Evolutionary conservation across 2,329 filamentous ascomycete genomes (phyloP), one percentile per base, ranked within the genome.

Genomic region (Monosporascus ibericus): DNA sequence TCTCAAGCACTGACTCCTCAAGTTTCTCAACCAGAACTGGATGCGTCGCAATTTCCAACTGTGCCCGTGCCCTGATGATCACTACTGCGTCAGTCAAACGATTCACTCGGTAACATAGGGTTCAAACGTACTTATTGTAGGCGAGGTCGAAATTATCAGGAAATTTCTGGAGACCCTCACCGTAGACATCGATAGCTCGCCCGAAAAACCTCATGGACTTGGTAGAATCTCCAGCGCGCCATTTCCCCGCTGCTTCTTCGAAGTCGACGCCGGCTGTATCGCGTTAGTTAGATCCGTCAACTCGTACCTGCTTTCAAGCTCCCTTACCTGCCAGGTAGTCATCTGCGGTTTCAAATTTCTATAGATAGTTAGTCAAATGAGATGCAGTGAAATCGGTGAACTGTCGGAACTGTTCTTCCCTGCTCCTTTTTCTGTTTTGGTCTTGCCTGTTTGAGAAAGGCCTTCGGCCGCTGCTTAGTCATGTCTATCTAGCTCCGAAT

Each of bases 191-290:
- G 49, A 88, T 78, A 14, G 87, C 86, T 55, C 84, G 75, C 57
- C 82, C 75, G 63, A 81, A 84, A 59, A 82, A 82, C 47, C 73
- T 64, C 49, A 71, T 60, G 0, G 72, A 72, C 63, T 89, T 90
- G 48, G 75, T 79, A 20, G 83, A 78, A 65, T 90, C 86, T 22
- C 86, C 87, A 38, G 79, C 85, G 48, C 86, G 77, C 82, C 86
- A 88, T 76, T 90, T 90, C 56, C 86, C 85, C 6, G 84, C 86
- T 5, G 82, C 82, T 67, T 88, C 84, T 69, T 90, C 86, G 54
- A 83, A 77, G 34, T 85, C 80, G 50, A 88, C 85, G 11, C 85
- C 86, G 24, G 78, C 81, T 77, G 51, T 38, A 49, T 22, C 38
- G 18, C n/a, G 24, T 58, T 37, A 55, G 47, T 15, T 48, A 49